These are phyloP conservation scores for Colletotrichum karsti DNA, from an alignment of 2,329 filamentous ascomycete genomes.

Conservation along the genomic window DNA sequence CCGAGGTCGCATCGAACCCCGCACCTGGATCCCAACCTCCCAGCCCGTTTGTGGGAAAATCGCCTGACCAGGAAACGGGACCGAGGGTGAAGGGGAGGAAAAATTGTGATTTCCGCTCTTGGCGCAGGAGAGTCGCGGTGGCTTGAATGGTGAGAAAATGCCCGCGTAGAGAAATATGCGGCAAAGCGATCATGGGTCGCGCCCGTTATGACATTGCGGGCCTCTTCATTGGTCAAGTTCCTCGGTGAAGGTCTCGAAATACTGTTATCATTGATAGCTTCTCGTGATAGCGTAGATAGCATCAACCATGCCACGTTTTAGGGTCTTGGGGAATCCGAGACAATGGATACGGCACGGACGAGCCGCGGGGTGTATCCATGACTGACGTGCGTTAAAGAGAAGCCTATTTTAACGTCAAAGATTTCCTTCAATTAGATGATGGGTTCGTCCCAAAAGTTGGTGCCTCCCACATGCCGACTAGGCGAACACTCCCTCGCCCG, in stretches of 20 bases:
- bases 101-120: neutral
- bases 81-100: neutral
- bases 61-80: neutral
- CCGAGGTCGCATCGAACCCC: constrained; percentile 21
- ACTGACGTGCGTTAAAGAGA: neutral
- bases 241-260: neutral
- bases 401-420: constrained; percentile 21
- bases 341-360: neutral
- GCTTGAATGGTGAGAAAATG: neutral
- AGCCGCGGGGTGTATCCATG: constrained; percentile 1
- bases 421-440: neutral
- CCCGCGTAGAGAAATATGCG: neutral
- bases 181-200: neutral
- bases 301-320: neutral
- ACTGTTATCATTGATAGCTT: constrained; percentile 5
- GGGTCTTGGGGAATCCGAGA: neutral
- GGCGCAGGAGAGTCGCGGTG: neutral
- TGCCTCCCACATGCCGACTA: neutral
- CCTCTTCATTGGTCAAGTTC: neutral
- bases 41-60: neutral
- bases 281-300: constrained; percentile 19
- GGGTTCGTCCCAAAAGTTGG: neutral
- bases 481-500: neutral
- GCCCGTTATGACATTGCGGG: neutral
- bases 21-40: neutral